Base-by-base conservation (phyloP, 2,329 filamentous ascomycete species). In the Epichloe sibirici region DNA sequence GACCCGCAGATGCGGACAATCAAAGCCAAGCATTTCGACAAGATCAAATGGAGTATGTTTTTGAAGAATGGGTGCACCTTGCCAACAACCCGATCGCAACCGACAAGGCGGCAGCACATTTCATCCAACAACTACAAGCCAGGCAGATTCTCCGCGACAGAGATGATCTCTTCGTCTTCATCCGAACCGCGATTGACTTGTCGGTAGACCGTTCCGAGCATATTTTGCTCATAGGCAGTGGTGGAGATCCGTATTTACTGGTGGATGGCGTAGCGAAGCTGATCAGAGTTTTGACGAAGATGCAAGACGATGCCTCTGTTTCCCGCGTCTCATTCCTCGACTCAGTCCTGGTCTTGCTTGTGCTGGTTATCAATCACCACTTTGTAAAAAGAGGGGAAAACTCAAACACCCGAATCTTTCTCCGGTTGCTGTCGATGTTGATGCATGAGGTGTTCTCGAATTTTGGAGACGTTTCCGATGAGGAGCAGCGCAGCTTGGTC, bases 11-110 rank as follows among this genome's bases (percentile, higher is more conserved):
- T 23, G 79, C 84, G 53, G 76, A 81, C 48, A 59, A 62, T 35
- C 42, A 49, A 39, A 48, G 13, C 21, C 51, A 48, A 40, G 66
- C 71, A 40, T 74, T 79, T 35, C 83, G 83, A 59, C 81, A 83
- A 56, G 88, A 95, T 56, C 89, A 96, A 66, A 82, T 95, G 69
- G 89, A 94, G 60, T 97, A 98, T 64, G 78, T 96, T 21, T 96
- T 98, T 62, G 90, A 91, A 44, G 93, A 98, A 70, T 98, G 93
- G 93, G 80, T 91, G 31, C 83, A 85, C 55, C 78, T 96, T 7
- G 85, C 78, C 70, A 86, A 86, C 66, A 88, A 89, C 60, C 78
- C 82, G n/a, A 82, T 84, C 58, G 81, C 85, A 4, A 83, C 85
- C 4, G 85, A 89, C 56, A 86, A 85, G 62, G 79, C 84, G 0